phyloP scores from a whole-genome alignment of 345 rosid species.

The Eucalyptus guilfoylei region DNA sequence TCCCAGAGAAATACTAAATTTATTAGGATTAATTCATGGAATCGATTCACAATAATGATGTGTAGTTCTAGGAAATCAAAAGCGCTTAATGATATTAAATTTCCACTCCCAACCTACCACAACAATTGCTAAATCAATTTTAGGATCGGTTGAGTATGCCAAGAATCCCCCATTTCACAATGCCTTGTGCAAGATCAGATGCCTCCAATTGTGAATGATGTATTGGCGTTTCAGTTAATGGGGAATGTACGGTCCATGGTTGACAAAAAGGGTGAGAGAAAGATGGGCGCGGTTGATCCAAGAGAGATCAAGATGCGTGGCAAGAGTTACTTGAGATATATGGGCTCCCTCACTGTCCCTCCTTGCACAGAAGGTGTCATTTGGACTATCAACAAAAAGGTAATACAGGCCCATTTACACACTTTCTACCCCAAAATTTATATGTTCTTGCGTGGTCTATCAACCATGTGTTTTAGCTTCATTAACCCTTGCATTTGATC shows the following conservation, averaged over 20 bases:
- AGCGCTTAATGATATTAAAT: not conserved
- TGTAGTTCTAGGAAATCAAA: not conserved
- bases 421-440: not conserved
- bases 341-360: not conserved
- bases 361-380: constrained; percentile 11
- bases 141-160: not conserved
- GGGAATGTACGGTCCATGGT: not conserved
- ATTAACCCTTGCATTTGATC: not conserved
- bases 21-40: not conserved
- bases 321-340: constrained; percentile 39
- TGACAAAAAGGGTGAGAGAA: constrained; percentile 5
- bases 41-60: no score
- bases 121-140: not conserved
- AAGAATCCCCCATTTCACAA: not conserved
- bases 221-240: constrained; percentile 7
- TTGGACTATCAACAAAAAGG: constrained; percentile 52
- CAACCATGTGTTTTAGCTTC: not conserved
- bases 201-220: not conserved
- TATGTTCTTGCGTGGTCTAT: not conserved
- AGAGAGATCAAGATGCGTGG: constrained; percentile 28
- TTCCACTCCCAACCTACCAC: not conserved
- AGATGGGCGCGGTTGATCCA: constrained; percentile 48
- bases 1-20: no score
- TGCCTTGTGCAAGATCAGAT: not conserved
- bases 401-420: not conserved